These are phyloP conservation scores for Starmerella gropengiesseri DNA, from an alignment of 805 yeast species.

Conservation along the genomic window DNA sequence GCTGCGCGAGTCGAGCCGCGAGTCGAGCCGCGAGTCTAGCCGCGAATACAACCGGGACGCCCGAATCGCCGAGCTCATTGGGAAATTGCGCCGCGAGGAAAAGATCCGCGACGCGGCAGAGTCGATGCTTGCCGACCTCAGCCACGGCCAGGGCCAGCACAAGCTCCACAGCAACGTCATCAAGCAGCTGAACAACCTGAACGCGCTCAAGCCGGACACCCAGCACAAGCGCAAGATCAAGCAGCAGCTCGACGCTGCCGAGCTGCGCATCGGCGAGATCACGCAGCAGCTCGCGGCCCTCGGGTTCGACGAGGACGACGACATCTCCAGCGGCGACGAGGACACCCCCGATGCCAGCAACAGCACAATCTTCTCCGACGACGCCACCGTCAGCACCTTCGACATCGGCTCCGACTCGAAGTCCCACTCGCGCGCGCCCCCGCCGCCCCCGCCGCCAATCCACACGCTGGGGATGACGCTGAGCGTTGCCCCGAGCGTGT, in stretches of 20 bases:
- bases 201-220: slow-evolving; percentile 6
- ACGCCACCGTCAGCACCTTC: neutral
- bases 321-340: slow-evolving; percentile 32
- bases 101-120: slow-evolving; percentile 32
- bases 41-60: slow-evolving; percentile 4
- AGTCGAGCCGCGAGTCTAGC: slow-evolving; percentile 5
- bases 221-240: slow-evolving; percentile 16
- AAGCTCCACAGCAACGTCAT: slow-evolving; percentile 6
- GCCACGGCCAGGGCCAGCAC: slow-evolving; percentile 12
- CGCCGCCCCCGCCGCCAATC: slow-evolving; percentile 4
- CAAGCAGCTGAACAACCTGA: slow-evolving; percentile 9
- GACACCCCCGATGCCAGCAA: slow-evolving; percentile 6
- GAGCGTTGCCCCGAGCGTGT: slow-evolving; percentile 16
- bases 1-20: slow-evolving; percentile 2
- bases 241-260: slow-evolving; percentile 22
- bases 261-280: slow-evolving; percentile 15
- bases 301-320: slow-evolving; percentile 26
- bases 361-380: slow-evolving; percentile 7
- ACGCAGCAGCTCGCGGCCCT: slow-evolving; percentile 38
- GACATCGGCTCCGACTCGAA: slow-evolving; percentile 4
- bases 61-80: slow-evolving; percentile 22
- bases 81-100: slow-evolving; percentile 30
- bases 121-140: slow-evolving; percentile 29
- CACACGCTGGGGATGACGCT: slow-evolving; percentile 5
- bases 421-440: slow-evolving; percentile 27